A percentile compares a stretch with the other conserved stretches of the same genome.
phyloP scores from a whole-genome alignment of 768 basidiomycete genomes.

The Pluteus cervinus region DNA sequence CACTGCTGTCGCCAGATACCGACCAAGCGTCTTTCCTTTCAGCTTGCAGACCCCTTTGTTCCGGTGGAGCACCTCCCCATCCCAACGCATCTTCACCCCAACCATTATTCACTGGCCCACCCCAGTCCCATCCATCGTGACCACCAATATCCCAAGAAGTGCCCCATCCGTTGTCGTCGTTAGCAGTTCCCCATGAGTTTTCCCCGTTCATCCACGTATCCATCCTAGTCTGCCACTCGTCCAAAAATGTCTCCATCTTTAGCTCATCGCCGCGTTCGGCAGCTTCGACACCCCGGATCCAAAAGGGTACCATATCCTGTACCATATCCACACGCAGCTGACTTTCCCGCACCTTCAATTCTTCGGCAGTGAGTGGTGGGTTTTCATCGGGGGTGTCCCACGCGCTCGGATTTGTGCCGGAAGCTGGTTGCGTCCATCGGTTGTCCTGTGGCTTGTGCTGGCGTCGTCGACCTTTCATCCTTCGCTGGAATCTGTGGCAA shows the following conservation, averaged over 20 bases:
- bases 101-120: too few relatives aligned
- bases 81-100: background rate
- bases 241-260: conserved; percentile 9
- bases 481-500: too few relatives aligned
- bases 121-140: background rate
- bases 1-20: background rate
- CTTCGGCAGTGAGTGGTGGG: conserved; percentile 15
- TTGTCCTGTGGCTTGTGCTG: too few relatives aligned
- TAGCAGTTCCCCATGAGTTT: too few relatives aligned
- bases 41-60: too few relatives aligned
- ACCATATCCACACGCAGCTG: conserved; percentile 3
- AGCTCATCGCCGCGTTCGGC: conserved; percentile 10
- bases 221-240: conserved; percentile 7
- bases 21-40: too few relatives aligned
- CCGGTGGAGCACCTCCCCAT: too few relatives aligned
- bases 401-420: background rate
- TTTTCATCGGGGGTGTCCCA: conserved; percentile 7
- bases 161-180: background rate
- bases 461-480: too few relatives aligned
- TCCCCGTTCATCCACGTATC: conserved; percentile 7
- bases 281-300: conserved; percentile 7
- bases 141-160: background rate
- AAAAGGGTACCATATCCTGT: conserved; percentile 9
- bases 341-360: conserved; percentile 1
- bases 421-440: too few relatives aligned